Percentiles rank a stretch among this genome's conserved stretches.
Evolutionary conservation across 1,284 basidiomycete genomes (phyloP).

Genomic region (Apiotrichum porosum): DNA sequence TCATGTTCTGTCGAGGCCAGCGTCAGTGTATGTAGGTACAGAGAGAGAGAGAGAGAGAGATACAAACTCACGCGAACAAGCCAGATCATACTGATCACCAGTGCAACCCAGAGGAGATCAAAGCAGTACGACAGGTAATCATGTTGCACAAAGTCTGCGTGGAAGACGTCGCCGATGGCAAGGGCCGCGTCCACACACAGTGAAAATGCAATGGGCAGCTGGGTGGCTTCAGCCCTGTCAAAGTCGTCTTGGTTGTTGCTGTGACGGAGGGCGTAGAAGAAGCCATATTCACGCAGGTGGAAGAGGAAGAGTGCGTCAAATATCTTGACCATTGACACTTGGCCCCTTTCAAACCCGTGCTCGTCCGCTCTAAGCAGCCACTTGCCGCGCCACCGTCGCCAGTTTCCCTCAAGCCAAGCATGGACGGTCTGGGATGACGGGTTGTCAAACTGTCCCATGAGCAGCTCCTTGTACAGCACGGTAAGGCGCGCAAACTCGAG

Average conservation of each 20-base stretch:
- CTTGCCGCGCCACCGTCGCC: no score
- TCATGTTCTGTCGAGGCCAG: background rate
- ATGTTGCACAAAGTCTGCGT: constrained; percentile 11
- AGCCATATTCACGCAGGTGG: constrained; percentile 13
- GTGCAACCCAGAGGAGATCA: constrained; percentile 12
- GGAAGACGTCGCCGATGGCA: constrained; percentile 6
- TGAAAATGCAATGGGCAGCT: constrained; percentile 3
- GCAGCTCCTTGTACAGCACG: no score
- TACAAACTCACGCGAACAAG: constrained; percentile 10
- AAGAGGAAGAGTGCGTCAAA: no score
- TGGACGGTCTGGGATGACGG: no score
- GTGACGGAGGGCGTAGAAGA: constrained; percentile 5
- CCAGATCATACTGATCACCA: constrained; percentile 13
- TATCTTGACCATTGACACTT: no score
- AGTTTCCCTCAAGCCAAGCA: no score
- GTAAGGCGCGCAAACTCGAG: no score
- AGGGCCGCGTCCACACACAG: constrained; percentile 16
- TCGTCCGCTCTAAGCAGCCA: no score
- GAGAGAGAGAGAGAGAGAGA: no score
- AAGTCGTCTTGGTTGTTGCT: background rate
- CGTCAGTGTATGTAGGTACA: no score
- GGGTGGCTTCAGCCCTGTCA: constrained; percentile 2
- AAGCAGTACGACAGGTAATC: constrained; percentile 15
- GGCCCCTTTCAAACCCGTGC: no score
- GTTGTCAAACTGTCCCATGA: no score